Evolutionary conservation across 768 basidiomycete genomes (phyloP), one percentile per base, ranked within the genome.

Genomic region (Termitomyces eurrhizus): DNA sequence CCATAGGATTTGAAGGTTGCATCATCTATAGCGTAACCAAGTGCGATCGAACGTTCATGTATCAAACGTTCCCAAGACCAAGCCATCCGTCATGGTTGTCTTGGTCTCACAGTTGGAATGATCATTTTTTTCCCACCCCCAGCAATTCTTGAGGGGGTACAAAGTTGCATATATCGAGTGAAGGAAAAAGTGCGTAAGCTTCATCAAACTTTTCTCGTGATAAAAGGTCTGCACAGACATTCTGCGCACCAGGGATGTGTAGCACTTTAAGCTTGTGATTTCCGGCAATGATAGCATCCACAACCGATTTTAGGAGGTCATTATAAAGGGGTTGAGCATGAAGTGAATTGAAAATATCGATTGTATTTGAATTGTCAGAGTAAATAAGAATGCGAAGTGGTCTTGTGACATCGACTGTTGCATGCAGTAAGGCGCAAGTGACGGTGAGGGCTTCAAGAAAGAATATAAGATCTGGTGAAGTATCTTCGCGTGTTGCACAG

Each of bases 1-100:
- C 66, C 55, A 62, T 79, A 80, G 0, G 68, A 56, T 0, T 24
- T 1, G 0, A 18, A 4, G 0, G 74, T 72, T 1, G 70, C 69
- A 0, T 29, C 29, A 18, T 74, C 70, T 18, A 78, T 35, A 56
- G 0, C 74, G 16, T 58, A 32, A 7, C 8, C 46, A 6, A 35
- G 16, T 5, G 46, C 57, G 66, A 3, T 58, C 72, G 21, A 45
- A 13, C 21, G 45, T 12, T 45, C 70, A 26, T 58, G 70, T 1
- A 32, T 37, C n/a, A 56, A 3, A 11, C 55, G 24, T 45, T 45
- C 12, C 1, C 24, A 1, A n/a, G 29, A 56, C 75, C 75, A 78
- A 33, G 72, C 59, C n/a, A 35, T 50, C n/a, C 69, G 59, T 0
- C 14, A 1, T 0, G 74, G 74, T 57, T 74, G 74, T 61, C 64